Base-by-base conservation (phyloP, 2,329 filamentous ascomycete species). In the Phoma herbarum region DNA sequence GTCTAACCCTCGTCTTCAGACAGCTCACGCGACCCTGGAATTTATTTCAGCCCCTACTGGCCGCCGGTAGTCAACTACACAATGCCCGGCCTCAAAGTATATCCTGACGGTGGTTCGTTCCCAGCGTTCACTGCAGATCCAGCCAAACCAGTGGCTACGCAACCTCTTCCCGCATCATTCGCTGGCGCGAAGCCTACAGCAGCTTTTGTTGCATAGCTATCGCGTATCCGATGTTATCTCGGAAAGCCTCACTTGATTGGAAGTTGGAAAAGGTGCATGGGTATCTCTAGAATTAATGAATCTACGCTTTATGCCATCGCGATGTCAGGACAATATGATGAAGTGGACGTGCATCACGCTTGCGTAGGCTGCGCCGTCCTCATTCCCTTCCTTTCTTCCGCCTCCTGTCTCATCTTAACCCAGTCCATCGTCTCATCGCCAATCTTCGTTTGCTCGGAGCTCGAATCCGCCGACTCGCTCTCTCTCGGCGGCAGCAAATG, bases 11-110 rank as follows among this genome's bases (percentile, higher is more conserved):
- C 14, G 8, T 23, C 1, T 3, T 3, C 20, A 60, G 57, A 57
- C 23, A 57, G 37, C 25, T 43, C 52, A 11, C 52, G 48, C 9
- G 52, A 60, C 20, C 47, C 57, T 1, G 57, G 57, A 18, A 57
- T 60, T 23, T 57, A 60, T 35, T 60, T 57, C 29, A 60, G 31
- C 52, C 57, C 57, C 4, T 60, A 60, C 39, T 60, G 57, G 57
- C 57, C 57, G 6, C 52, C 57, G 8, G 18, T 60, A 11, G 48
- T 60, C 26, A 60, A 60, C 28, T 60, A 57, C 48, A 57, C 52
- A 14, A 60, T 60, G 52, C 57, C 57, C 5, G 57, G 57, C 8
- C 47, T 49, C 6, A 52, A 53, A 12, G 57, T 60, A 1, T 60
- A 60, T 20, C 57, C 57, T 26, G 57, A 56, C 2, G 57, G 57